Conservation (phyloP, 1,284 basidiomycete genomes). For the Mycena citricolor region DNA sequence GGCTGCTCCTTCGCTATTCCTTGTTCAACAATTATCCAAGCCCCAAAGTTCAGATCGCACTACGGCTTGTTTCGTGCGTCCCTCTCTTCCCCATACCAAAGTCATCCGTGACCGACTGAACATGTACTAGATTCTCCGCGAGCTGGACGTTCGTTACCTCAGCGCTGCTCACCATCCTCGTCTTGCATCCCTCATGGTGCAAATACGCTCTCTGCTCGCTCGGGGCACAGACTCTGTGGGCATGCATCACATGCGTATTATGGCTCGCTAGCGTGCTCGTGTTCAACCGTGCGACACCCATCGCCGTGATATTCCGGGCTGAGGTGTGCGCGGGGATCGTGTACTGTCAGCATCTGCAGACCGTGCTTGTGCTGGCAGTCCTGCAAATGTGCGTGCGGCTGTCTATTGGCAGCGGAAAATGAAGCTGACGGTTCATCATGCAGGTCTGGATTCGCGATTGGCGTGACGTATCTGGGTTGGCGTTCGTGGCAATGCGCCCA, state of each 20-base stretch:
- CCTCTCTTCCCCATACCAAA: neutral
- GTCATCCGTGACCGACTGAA: no score
- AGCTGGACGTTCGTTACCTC: slow-evolving; percentile 57
- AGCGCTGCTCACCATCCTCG: slow-evolving; percentile 50
- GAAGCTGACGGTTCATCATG: no score
- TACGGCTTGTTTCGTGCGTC: slow-evolving; percentile 49
- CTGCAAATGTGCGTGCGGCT: no score
- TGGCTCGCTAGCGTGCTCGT: slow-evolving; percentile 55
- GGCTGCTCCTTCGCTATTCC: slow-evolving; percentile 55
- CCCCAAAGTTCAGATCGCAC: slow-evolving; percentile 36
- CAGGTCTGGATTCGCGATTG: no score
- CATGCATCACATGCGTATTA: slow-evolving; percentile 51
- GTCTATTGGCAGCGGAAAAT: no score
- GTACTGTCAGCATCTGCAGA: no score
- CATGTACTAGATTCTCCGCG: slow-evolving; percentile 45
- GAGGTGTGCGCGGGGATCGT: no score
- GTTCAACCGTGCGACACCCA: slow-evolving; percentile 47
- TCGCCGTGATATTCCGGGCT: no score
- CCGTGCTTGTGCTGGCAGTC: no score
- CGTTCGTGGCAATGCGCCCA: no score
- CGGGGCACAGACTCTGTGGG: slow-evolving; percentile 56
- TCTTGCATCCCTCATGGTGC: slow-evolving; percentile 56
- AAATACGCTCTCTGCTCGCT: slow-evolving; percentile 50
- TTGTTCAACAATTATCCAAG: slow-evolving; percentile 51
- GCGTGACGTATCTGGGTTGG: no score